phyloP scores from a whole-genome alignment of 2,329 filamentous ascomycete genomes.

The Clonostachys byssicola region DNA sequence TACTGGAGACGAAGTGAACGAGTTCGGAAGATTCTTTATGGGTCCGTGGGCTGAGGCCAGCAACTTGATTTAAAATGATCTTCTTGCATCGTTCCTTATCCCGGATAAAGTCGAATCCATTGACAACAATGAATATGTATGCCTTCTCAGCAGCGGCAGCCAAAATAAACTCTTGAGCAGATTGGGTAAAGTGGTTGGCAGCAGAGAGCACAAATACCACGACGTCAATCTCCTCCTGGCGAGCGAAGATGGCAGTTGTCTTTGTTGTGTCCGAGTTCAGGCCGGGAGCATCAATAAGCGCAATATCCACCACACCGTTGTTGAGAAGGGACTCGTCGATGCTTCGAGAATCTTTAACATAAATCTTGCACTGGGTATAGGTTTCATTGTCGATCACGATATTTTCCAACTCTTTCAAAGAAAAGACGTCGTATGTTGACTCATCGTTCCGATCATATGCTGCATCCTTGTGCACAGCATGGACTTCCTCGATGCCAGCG shows the following conservation, averaged over 20 bases:
- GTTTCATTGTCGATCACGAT: conserved; percentile 76
- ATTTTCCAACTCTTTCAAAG: conserved; percentile 73
- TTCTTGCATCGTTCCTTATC: conserved; percentile 90
- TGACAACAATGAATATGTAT: conserved; percentile 98
- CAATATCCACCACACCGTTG: conserved; percentile 97
- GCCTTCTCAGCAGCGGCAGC: conserved; percentile 95
- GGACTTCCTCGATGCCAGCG: conserved; percentile 86
- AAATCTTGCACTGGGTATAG: conserved; percentile 95
- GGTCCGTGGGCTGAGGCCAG: conserved; percentile 82
- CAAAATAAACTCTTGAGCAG: conserved; percentile 96
- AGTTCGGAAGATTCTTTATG: conserved; percentile 89
- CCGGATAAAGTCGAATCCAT: conserved; percentile 90
- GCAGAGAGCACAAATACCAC: conserved; percentile 98
- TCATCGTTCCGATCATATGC: conserved; percentile 87
- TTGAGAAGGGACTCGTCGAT: conserved; percentile 94
- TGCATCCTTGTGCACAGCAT: conserved; percentile 83
- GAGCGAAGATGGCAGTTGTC: conserved; percentile 93
- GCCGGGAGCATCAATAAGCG: conserved; percentile 92
- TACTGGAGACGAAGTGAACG: conserved; percentile 97
- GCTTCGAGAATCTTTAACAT: conserved; percentile 82
- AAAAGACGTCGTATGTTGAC: conserved; percentile 86
- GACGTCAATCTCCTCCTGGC: conserved; percentile 97
- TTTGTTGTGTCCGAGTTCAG: conserved; percentile 95
- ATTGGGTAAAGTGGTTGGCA: conserved; percentile 95
- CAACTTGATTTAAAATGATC: conserved; percentile 87